Evolutionary conservation across 305 asterid species (phyloP).

Genomic region (Rubia balearica): DNA sequence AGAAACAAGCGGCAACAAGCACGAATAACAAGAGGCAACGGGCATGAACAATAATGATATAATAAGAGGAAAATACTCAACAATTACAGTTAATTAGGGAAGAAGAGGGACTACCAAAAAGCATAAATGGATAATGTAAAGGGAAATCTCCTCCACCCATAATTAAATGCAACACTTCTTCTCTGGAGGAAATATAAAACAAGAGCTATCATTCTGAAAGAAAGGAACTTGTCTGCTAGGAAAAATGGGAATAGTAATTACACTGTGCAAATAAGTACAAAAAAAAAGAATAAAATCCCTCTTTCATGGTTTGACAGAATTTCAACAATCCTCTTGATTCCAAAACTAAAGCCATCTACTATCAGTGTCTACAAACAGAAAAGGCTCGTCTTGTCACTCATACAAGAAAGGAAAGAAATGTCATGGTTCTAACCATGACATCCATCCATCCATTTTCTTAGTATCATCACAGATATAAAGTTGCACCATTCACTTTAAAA

Average conservation of each 20-base stretch:
- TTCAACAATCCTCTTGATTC: conserved; percentile 1
- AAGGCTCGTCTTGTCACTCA: neutral
- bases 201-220: neutral
- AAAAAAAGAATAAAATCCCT: neutral
- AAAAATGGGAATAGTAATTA: neutral
- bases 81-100: neutral
- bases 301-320: conserved; percentile 5
- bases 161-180: too few species aligned
- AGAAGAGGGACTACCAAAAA: neutral
- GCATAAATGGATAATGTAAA: neutral
- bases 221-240: neutral
- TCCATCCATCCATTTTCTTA: neutral
- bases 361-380: neutral
- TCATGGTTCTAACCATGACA: neutral
- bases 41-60: neutral
- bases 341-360: neutral
- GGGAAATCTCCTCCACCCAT: too few species aligned
- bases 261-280: neutral
- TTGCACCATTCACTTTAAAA: neutral
- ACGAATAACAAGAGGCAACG: neutral
- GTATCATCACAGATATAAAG: neutral
- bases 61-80: neutral
- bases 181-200: too few species aligned
- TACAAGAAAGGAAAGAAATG: conserved; percentile 1
- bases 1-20: neutral